Conservation (phyloP, 345 rosid genomes). For the Clausena lansium region DNA sequence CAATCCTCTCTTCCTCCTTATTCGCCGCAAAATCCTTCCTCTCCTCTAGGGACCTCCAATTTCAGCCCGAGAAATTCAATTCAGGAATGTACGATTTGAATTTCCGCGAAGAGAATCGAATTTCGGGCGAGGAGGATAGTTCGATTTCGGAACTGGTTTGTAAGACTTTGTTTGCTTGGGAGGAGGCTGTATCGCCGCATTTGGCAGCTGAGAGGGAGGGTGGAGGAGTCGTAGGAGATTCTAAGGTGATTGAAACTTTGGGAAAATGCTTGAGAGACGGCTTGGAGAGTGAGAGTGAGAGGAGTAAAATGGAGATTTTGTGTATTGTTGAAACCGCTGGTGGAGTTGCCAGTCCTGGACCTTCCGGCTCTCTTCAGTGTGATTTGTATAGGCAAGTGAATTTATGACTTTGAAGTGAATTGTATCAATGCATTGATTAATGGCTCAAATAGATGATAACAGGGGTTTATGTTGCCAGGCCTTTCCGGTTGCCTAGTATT, state of each 20-base stretch:
- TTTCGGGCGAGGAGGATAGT: slow-evolving; percentile 22
- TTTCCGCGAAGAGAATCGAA: slow-evolving; percentile 39
- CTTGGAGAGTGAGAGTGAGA: slow-evolving; percentile 24
- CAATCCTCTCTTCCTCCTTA: slow-evolving; percentile 56
- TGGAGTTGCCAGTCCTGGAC: slow-evolving; percentile 92
- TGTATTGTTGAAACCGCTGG: slow-evolving; percentile 94
- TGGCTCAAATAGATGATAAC: no score
- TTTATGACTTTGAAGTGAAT: no score
- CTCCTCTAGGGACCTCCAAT: slow-evolving; percentile 11
- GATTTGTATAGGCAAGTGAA: slow-evolving; percentile 69
- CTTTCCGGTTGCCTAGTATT: slow-evolving; percentile 84
- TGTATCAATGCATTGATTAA: no score
- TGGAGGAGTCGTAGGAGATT: slow-evolving; percentile 41
- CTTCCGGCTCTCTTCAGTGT: slow-evolving; percentile 90
- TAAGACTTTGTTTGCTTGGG: slow-evolving; percentile 76
- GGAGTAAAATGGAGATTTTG: slow-evolving; percentile 31
- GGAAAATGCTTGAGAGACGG: slow-evolving; percentile 44
- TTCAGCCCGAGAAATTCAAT: neutral
- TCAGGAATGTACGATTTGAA: slow-evolving; percentile 50
- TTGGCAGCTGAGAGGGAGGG: slow-evolving; percentile 81
- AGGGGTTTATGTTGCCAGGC: slow-evolving; percentile 39
- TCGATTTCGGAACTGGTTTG: slow-evolving; percentile 48
- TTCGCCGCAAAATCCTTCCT: slow-evolving; percentile 42
- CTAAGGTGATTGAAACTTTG: slow-evolving; percentile 42
- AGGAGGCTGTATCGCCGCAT: slow-evolving; percentile 88